Evolutionary conservation across 192 early-diverging fungal genomes (phyloP).

Genomic region (Backusella australiensis): DNA sequence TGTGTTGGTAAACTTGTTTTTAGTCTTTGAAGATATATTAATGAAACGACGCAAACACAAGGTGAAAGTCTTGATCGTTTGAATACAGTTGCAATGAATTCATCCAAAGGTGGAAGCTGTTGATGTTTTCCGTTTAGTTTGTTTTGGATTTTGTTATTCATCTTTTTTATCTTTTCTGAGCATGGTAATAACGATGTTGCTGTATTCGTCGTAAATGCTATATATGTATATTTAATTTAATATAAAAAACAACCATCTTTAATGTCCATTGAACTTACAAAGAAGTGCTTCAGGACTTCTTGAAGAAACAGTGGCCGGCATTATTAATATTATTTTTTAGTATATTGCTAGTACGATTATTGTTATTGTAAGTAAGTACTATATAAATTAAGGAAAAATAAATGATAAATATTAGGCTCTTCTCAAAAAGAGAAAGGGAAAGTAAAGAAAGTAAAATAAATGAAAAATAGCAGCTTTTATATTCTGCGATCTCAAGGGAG

Average conservation of each 20-base stretch:
- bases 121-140: constrained; percentile 7
- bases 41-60: constrained; percentile 49
- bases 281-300: constrained; percentile 35
- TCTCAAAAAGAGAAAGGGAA: background rate
- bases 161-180: constrained; percentile 17
- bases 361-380: background rate
- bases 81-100: constrained; percentile 37
- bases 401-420: background rate
- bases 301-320: constrained; percentile 30
- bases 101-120: constrained; percentile 27
- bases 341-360: background rate
- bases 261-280: constrained; percentile 25
- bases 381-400: constrained; percentile 3
- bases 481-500: background rate
- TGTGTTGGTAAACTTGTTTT: constrained; percentile 56
- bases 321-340: background rate
- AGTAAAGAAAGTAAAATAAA: background rate
- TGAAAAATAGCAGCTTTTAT: background rate
- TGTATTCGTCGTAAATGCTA: constrained; percentile 34
- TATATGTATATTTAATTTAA: background rate
- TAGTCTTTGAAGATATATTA: constrained; percentile 72
- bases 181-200: constrained; percentile 32
- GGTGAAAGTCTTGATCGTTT: constrained; percentile 26
- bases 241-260: background rate
- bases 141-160: constrained; percentile 9